Evolutionary conservation across 1,284 basidiomycete species (phyloP).

Genomic region (Austroboletus novae-zelandiae): DNA sequence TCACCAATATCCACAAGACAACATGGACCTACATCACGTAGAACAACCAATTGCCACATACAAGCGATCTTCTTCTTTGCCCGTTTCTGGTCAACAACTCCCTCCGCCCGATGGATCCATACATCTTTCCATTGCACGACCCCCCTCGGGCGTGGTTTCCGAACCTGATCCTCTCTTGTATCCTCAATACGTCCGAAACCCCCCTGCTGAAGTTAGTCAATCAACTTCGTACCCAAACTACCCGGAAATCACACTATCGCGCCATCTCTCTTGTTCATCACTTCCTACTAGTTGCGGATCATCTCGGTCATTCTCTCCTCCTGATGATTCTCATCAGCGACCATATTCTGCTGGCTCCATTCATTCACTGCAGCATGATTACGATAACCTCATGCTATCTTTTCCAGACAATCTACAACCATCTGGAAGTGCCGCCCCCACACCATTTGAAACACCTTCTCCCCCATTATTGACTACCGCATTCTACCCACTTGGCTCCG

Average conservation of each 20-base stretch:
- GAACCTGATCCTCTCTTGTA: conserved; percentile 13
- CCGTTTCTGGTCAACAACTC: conserved; percentile 8
- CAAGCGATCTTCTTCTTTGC: conserved; percentile 20
- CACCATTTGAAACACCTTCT: conserved; percentile 22
- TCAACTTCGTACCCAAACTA: conserved; percentile 19
- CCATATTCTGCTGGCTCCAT: conserved; percentile 24
- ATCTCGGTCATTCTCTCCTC: conserved; percentile 9
- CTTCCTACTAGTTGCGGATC: conserved; percentile 8
- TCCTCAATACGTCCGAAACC: conserved; percentile 16
- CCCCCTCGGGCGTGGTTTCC: conserved; percentile 7
- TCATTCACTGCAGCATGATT: conserved; percentile 13
- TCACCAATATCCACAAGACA: conserved; percentile 16
- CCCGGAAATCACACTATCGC: conserved; percentile 8
- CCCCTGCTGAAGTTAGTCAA: conserved; percentile 8
- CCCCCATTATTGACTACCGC: conserved; percentile 37
- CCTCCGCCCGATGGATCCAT: conserved; percentile 11
- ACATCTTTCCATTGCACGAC: conserved; percentile 10
- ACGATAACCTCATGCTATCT: conserved; percentile 6
- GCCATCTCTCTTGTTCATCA: conserved; percentile 12
- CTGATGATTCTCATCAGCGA: conserved; percentile 10
- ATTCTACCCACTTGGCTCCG: conserved; percentile 32
- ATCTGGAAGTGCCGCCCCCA: conserved; percentile 5
- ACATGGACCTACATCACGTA: conserved; percentile 6
- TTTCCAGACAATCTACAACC: conserved; percentile 9
- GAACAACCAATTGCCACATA: conserved; percentile 6